These are phyloP conservation scores for Vitellaria paradoxa DNA, from an alignment of 179 eudicot genomes.

Conservation along the genomic window DNA sequence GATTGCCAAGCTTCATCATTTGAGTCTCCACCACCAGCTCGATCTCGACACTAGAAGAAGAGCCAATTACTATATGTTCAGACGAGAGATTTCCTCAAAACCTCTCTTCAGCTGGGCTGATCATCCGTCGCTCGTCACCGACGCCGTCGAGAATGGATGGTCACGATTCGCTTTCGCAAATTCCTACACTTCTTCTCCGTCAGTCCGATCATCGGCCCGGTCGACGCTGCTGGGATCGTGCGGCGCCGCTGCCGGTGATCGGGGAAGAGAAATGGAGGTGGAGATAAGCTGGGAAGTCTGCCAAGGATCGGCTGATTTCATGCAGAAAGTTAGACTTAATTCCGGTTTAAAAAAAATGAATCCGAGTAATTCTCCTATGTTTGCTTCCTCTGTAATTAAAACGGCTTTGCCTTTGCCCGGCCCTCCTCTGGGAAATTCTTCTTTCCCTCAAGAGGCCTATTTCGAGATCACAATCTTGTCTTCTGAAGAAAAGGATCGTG, in stretches of 20 bases:
- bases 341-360: constrained; percentile 32
- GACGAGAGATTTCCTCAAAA: constrained; percentile 34
- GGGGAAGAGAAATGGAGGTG: constrained; percentile 27
- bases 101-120: constrained; percentile 66
- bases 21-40: constrained; percentile 23
- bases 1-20: constrained; percentile 29
- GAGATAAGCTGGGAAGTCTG: constrained; percentile 73
- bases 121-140: constrained; percentile 63
- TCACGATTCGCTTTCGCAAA: constrained; percentile 61
- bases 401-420: constrained; percentile 78
- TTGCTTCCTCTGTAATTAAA: constrained; percentile 28
- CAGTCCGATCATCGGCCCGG: constrained; percentile 34
- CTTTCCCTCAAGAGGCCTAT: constrained; percentile 85
- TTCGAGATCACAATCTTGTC: constrained; percentile 60
- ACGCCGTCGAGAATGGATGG: constrained; percentile 91
- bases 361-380: constrained; percentile 3
- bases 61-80: constrained; percentile 30
- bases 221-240: constrained; percentile 41
- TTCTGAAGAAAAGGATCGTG: constrained; percentile 17
- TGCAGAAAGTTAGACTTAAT: constrained; percentile 63
- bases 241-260: constrained; percentile 21
- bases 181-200: constrained; percentile 22
- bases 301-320: constrained; percentile 58
- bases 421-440: constrained; percentile 49
- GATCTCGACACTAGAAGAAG: constrained; percentile 15